phyloP scores from a whole-genome alignment of 257 asterid genomes.

The Gynochthodes officinalis region DNA sequence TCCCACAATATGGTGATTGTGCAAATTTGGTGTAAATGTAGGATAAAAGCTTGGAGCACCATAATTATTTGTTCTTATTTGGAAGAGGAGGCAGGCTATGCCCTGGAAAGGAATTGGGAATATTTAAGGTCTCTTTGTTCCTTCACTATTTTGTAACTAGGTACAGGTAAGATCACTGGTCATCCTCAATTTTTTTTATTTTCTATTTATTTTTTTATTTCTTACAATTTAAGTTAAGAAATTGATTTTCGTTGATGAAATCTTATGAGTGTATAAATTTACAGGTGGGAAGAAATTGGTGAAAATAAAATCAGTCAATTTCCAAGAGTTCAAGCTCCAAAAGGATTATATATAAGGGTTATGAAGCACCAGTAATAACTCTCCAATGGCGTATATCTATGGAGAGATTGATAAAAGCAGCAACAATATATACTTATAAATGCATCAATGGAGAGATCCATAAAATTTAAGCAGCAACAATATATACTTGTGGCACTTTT shows the following conservation, averaged over 20 bases:
- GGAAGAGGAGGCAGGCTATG: slow-evolving; percentile 65
- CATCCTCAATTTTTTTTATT: background rate
- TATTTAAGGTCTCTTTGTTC: slow-evolving; percentile 42
- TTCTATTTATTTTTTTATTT: background rate
- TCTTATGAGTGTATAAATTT: too few relatives aligned
- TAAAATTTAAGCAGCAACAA: too few relatives aligned
- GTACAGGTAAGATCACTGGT: slow-evolving; percentile 37
- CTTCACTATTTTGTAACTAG: slow-evolving; percentile 64
- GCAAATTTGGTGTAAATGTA: too few relatives aligned
- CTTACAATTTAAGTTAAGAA: too few relatives aligned
- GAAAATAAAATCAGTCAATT: slow-evolving; percentile 45
- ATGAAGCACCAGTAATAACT: slow-evolving; percentile 18
- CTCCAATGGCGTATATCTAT: too few relatives aligned
- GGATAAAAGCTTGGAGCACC: slow-evolving; percentile 53
- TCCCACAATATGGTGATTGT: too few relatives aligned
- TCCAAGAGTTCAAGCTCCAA: slow-evolving; percentile 83
- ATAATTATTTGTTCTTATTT: slow-evolving; percentile 41
- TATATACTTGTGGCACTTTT: too few relatives aligned
- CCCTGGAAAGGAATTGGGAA: slow-evolving; percentile 78
- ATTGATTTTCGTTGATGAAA: too few relatives aligned
- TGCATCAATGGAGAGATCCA: too few relatives aligned
- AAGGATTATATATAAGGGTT: slow-evolving; percentile 56
- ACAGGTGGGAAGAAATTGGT: slow-evolving; percentile 81
- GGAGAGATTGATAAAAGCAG: too few relatives aligned
- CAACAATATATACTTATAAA: too few relatives aligned